phyloP scores from a whole-genome alignment of 768 basidiomycete species.

The Boletus fagicola region DNA sequence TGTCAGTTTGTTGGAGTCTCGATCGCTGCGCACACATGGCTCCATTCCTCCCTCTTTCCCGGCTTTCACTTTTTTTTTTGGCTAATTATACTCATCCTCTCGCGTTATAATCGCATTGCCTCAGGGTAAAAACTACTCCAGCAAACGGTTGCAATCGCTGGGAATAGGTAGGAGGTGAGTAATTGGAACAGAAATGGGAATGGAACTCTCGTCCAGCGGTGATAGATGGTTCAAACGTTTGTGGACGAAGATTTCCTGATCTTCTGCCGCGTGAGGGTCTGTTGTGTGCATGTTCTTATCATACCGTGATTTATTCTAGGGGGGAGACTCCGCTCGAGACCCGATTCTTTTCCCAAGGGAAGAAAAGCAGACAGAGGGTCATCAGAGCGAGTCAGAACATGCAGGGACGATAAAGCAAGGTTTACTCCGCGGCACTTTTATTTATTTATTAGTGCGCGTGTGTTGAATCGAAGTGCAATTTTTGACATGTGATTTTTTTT shows the following conservation, averaged over 20 bases:
- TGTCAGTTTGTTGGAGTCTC: neutral
- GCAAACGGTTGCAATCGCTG: conserved; percentile 11
- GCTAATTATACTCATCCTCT: conserved; percentile 13
- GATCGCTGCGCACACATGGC: conserved; percentile 10
- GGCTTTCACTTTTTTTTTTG: neutral
- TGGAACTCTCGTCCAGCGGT: conserved; percentile 14
- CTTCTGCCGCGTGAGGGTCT: conserved; percentile 20
- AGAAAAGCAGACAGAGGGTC: neutral
- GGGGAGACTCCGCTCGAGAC: neutral
- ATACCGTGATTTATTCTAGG: neutral
- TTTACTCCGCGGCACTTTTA: neutral
- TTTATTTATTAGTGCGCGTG: neutral
- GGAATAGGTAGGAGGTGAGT: conserved; percentile 15
- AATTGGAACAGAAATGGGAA: conserved; percentile 3
- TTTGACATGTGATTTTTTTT: conserved; percentile 2
- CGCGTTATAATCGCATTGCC: neutral
- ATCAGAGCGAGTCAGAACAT: neutral
- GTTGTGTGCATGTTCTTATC: conserved; percentile 3
- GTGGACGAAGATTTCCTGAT: neutral
- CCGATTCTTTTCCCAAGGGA: neutral
- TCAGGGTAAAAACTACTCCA: neutral
- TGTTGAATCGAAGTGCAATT: neutral
- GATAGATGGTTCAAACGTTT: neutral
- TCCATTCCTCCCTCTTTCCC: neutral
- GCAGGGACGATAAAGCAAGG: neutral